Base-by-base conservation (phyloP, 31 red algal genomes). In the Porphyra umbilicalis region DNA sequence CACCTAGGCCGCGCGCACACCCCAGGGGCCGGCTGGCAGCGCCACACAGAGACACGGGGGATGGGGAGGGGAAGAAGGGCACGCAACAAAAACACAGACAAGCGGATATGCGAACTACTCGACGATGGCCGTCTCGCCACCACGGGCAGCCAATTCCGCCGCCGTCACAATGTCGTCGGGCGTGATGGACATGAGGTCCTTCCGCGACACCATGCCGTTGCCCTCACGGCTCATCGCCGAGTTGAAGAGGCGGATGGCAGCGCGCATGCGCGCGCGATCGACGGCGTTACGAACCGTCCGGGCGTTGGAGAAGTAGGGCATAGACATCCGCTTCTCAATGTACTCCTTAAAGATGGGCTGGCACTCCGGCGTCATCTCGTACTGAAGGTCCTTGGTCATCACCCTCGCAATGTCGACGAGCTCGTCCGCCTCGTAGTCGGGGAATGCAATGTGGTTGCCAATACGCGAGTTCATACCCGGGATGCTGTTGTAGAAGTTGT, bases 281-380 rank as follows among this genome's bases (percentile, higher is more conserved):
- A 99, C 92, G 14, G 94, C 92, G 82, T 99, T 99, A 34, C 94
- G 88, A 57, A 99, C 98, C 78, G 94, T 97, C 83, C 98, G 38
- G 14, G 98, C 98, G 83, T 99, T 99, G 9, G 98, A 97, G 80
- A 99, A 99, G 89, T 97, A 99, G 10, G 98, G 98, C 92, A 99
- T 87, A 32, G 85, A 40, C 94, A 97, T 99, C 57, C 98, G 90
- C 81, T 96, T 99, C 83, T 92, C 86, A 79, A 99, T 84, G 83
- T 99, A 99, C 36, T 83, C 44, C 38, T 85, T 83, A 77, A 95
- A 96, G 74, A 89, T 86, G 30, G 81, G 75, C 13, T 79, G 44
- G 67, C 87, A 68, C 29, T 92, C 91, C 35, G 87, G 83, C 30
- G 83, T 87, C 77, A 96, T 88, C 75, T 90, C 32, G 85, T 95